phyloP scores from a whole-genome alignment of 306 rosid genomes.

The Senna tora region DNA sequence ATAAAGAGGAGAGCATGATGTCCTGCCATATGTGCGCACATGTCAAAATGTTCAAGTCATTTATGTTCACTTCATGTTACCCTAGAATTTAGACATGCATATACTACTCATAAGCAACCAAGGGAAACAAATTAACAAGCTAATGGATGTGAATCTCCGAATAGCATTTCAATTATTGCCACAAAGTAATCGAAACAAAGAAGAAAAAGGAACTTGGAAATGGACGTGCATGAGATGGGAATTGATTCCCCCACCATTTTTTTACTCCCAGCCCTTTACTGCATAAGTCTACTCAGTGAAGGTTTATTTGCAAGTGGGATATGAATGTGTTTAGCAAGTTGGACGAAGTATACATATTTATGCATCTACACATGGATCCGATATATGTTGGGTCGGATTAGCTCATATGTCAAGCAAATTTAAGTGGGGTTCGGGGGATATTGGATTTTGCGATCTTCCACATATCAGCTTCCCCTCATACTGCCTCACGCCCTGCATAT shows the following conservation, averaged over 20 bases:
- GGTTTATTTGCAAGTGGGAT: conserved; percentile 44
- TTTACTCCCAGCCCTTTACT: background rate
- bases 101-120: conserved; percentile 5
- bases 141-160: conserved; percentile 62
- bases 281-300: conserved; percentile 43
- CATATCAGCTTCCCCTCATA: conserved; percentile 75
- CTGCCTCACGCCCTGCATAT: conserved; percentile 50
- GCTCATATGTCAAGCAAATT: conserved; percentile 7
- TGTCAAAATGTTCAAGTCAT: background rate
- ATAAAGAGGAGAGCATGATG: conserved; percentile 20
- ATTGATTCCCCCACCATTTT: conserved; percentile 46
- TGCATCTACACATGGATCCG: conserved; percentile 6
- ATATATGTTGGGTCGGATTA: background rate
- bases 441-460: conserved; percentile 51
- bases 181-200: conserved; percentile 41
- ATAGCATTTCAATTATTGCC: conserved; percentile 78
- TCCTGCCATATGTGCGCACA: conserved; percentile 20
- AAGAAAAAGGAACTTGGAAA: conserved; percentile 39
- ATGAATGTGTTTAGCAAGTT: conserved; percentile 48
- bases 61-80: conserved; percentile 14
- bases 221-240: conserved; percentile 53
- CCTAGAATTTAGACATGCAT: conserved; percentile 33
- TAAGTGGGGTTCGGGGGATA: conserved; percentile 28
- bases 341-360: background rate
- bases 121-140: conserved; percentile 11